These are phyloP conservation scores for Phytophthora constricta DNA, from an alignment of 352 stramenopile genomes.

Conservation along the genomic window DNA sequence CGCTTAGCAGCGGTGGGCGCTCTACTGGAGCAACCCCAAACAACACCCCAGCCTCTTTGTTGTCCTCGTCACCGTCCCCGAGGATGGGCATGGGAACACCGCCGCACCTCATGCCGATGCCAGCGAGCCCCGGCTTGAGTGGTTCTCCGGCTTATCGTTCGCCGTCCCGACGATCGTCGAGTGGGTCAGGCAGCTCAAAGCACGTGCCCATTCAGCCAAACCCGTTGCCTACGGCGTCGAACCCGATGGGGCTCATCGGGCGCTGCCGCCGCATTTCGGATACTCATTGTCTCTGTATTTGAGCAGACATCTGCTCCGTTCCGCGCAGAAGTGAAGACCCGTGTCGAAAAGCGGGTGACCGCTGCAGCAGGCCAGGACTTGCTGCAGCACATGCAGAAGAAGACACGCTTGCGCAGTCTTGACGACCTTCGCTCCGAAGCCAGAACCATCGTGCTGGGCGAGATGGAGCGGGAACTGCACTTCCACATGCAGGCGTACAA, in stretches of 20 bases:
- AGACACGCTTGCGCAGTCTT: constrained; percentile 74
- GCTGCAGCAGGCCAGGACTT: constrained; percentile 73
- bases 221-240: constrained; percentile 71
- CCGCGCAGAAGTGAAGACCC: constrained; percentile 68
- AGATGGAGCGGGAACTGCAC: constrained; percentile 80
- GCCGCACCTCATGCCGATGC: constrained; percentile 26
- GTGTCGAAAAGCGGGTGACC: constrained; percentile 82
- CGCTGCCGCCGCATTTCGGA: constrained; percentile 63
- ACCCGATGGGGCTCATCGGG: constrained; percentile 69
- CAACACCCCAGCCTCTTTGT: constrained; percentile 29
- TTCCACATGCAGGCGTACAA: constrained; percentile 77
- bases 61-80: constrained; percentile 29
- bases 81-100: constrained; percentile 18
- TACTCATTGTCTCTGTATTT: constrained; percentile 74
- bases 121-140: constrained; percentile 20
- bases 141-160: constrained; percentile 31
- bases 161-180: constrained; percentile 27
- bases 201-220: constrained; percentile 84
- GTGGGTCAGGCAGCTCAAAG: constrained; percentile 33
- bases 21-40: constrained; percentile 21
- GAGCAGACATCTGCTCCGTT: constrained; percentile 77
- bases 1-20: constrained; percentile 37
- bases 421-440: constrained; percentile 64
- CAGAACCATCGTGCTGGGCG: constrained; percentile 60
- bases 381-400: constrained; percentile 87